Percentiles rank a stretch among this genome's conserved stretches.
Evolutionary conservation across 208 protist species (phyloP).

Genomic region (Entamoeba moshkovskii): DNA sequence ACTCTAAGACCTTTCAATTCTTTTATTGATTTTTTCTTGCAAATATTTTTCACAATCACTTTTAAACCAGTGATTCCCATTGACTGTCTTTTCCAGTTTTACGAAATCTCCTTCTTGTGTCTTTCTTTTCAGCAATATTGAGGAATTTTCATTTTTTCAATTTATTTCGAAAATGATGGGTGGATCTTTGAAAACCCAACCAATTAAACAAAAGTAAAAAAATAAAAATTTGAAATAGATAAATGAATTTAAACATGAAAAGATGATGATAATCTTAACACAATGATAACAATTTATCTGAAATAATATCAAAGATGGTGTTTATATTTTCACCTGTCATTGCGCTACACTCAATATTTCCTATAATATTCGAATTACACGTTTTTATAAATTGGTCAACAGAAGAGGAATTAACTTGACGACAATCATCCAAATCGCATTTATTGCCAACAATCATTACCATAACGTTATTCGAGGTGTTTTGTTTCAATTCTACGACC

Average conservation of each 20-base stretch:
- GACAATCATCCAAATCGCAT: neutral
- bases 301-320: neutral
- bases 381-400: neutral
- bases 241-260: too few relatives aligned
- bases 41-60: too few relatives aligned
- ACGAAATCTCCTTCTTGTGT: too few relatives aligned
- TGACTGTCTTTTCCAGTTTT: too few relatives aligned
- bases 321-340: neutral
- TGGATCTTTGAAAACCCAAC: too few relatives aligned
- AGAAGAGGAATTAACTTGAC: neutral
- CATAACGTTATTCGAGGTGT: neutral
- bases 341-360: neutral
- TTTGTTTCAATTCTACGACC: neutral
- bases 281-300: neutral
- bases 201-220: too few relatives aligned
- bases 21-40: neutral
- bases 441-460: slow-evolving; percentile 8
- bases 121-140: too few relatives aligned
- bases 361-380: neutral
- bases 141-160: too few relatives aligned
- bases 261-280: too few relatives aligned
- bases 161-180: too few relatives aligned
- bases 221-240: too few relatives aligned
- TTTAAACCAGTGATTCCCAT: too few relatives aligned
- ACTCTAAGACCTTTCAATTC: neutral